Evolutionary conservation across 1,284 basidiomycete species (phyloP).

Genomic region (Cutaneotrichosporon sp.): DNA sequence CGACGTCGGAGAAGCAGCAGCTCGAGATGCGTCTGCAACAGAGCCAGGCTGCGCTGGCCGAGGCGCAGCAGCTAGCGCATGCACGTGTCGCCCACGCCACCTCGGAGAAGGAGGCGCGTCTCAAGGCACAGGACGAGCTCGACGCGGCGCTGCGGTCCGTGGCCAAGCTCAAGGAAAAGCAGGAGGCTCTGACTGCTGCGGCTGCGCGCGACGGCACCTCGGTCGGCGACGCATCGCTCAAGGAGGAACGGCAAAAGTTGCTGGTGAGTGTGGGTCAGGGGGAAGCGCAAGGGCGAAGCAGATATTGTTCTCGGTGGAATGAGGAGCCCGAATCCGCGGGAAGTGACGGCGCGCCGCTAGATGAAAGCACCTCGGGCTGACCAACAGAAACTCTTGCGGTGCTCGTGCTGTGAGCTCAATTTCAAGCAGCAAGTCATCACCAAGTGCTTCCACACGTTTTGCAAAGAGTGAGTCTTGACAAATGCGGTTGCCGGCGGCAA

Average conservation of each 20-base stretch:
- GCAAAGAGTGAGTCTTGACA: conserved; percentile 53
- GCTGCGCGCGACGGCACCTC: conserved; percentile 33
- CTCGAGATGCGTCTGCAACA: conserved; percentile 32
- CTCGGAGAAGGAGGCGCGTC: conserved; percentile 35
- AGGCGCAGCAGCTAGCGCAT: conserved; percentile 41
- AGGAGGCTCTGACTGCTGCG: conserved; percentile 36
- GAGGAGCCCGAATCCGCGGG: no score
- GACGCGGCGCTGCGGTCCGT: conserved; percentile 31
- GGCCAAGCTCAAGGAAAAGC: conserved; percentile 42
- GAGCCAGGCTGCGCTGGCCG: conserved; percentile 48
- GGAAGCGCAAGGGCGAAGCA: no score
- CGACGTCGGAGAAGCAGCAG: conserved; percentile 38
- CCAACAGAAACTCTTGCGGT: conserved; percentile 73
- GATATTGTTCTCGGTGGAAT: no score
- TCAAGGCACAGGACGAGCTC: conserved; percentile 46
- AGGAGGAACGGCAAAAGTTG: conserved; percentile 57
- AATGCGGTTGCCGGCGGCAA: conserved; percentile 4
- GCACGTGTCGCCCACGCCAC: conserved; percentile 44
- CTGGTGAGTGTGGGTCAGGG: conserved; percentile 65
- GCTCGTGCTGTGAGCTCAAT: conserved; percentile 79
- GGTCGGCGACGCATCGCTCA: conserved; percentile 53
- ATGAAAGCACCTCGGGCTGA: background rate
- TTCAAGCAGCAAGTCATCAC: conserved; percentile 83
- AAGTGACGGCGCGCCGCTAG: no score
- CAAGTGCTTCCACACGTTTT: conserved; percentile 78